Percentiles rank a stretch among this genome's conserved stretches.
phyloP scores from a whole-genome alignment of 768 basidiomycete species.

The Xerocomellus amylosporus region DNA sequence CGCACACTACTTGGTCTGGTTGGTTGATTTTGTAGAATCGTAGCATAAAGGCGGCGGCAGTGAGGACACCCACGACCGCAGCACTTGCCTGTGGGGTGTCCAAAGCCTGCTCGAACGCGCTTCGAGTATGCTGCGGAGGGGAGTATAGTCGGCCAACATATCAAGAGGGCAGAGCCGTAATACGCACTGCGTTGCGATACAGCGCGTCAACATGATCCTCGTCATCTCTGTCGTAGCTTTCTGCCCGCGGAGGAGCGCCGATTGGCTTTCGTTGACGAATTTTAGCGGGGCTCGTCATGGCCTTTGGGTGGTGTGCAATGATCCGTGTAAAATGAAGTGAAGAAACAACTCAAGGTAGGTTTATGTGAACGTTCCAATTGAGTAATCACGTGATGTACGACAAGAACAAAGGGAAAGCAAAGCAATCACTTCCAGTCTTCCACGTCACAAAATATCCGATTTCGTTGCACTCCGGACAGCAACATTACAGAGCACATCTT shows the following conservation, averaged over 20 bases:
- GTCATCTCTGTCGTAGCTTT: constrained; percentile 38
- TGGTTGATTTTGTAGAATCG: constrained; percentile 94
- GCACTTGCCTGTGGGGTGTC: constrained; percentile 64
- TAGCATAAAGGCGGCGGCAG: constrained; percentile 73
- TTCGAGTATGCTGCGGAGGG: constrained; percentile 51
- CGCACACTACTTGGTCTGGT: constrained; percentile 93
- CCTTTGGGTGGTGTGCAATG: constrained; percentile 4
- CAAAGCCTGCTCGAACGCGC: constrained; percentile 56
- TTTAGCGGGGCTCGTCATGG: constrained; percentile 34
- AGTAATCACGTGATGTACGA: constrained; percentile 22
- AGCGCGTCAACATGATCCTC: constrained; percentile 52
- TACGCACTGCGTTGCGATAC: constrained; percentile 48
- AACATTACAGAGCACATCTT: background rate
- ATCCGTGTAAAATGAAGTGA: constrained; percentile 3
- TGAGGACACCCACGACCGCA: constrained; percentile 60
- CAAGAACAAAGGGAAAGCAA: background rate
- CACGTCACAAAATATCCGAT: background rate
- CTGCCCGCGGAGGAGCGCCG: constrained; percentile 15
- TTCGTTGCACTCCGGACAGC: background rate
- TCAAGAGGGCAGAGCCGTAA: background rate
- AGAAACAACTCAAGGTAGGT: background rate
- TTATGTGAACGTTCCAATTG: constrained; percentile 4
- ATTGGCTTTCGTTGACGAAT: constrained; percentile 30
- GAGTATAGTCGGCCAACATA: constrained; percentile 11
- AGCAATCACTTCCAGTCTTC: background rate